Evolutionary conservation across 225 moss, liverwort and hornwort genomes (phyloP).

Genomic region (Physcomitrellopsis africana): DNA sequence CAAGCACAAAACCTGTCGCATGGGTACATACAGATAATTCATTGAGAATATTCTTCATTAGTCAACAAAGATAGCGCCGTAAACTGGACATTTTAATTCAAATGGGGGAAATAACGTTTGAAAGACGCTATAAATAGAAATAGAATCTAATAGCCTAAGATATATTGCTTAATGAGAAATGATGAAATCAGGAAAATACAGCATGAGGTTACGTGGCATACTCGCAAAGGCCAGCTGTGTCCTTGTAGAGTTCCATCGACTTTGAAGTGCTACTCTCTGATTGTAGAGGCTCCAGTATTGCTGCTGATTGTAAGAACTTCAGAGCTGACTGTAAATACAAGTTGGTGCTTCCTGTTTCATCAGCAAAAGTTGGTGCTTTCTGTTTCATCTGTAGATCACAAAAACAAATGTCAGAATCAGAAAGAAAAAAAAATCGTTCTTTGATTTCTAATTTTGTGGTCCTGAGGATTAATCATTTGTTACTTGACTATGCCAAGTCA

Average conservation of each 20-base stretch:
- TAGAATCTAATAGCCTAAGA: constrained; percentile 2
- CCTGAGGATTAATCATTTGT: not conserved
- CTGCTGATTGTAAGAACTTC: constrained; percentile 85
- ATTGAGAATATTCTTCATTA: not conserved
- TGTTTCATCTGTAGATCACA: constrained; percentile 49
- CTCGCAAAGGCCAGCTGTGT: constrained; percentile 94
- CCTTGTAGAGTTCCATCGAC: constrained; percentile 72
- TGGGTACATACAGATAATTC: constrained; percentile 10
- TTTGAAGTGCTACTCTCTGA: constrained; percentile 49
- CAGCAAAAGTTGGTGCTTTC: constrained; percentile 62
- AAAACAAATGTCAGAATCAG: constrained; percentile 28
- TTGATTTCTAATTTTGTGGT: not conserved
- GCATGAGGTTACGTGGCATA: constrained; percentile 41
- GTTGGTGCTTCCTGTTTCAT: constrained; percentile 67
- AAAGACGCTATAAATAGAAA: not conserved
- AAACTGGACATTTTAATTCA: not conserved
- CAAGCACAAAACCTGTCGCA: constrained; percentile 81
- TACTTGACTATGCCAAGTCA: no score
- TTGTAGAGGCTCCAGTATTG: constrained; percentile 69
- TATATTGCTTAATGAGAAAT: constrained; percentile 18
- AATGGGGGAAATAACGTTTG: not conserved
- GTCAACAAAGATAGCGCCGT: constrained; percentile 10
- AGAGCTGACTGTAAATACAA: constrained; percentile 87
- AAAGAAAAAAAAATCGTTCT: constrained; percentile 1
- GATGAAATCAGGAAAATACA: constrained; percentile 1